Base-by-base conservation (phyloP, 305 asterid genomes). In the Lippia alba region DNA sequence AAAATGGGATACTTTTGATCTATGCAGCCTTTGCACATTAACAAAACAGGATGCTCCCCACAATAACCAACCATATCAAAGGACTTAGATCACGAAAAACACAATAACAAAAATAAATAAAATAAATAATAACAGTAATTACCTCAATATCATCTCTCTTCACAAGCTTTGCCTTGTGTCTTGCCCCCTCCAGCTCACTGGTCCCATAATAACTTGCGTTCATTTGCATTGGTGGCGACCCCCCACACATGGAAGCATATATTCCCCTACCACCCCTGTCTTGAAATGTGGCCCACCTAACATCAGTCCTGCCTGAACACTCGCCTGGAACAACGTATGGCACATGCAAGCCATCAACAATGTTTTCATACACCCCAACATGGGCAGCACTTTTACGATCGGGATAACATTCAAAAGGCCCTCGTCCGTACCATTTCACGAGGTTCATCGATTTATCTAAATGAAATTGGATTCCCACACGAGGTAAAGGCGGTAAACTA, bases 371-470 rank as follows among this genome's bases (percentile, higher is more conserved):
- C 17, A 80, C 67, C 60, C 90, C 82, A 51, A 87, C 79, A 67
- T 80, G 88, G 44, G 93, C 90, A 54, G 89, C 90, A 66, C 82
- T 72, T 80, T 85, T 83, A 14, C 93, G 81, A 74, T 87, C 93
- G 10, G 93, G 90, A 59, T 87, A 87, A 66, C 90, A 87, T 80
- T 87, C 93, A 56, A 85, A 87, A 32, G 90, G 93, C 8, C 93
- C 93, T 36, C 85, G 76, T 30, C 90, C 93, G 12, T 83, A 87
- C 90, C 90, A 87, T 71, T 67, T 76, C 16, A 87, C 74, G 72
- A 64, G 63, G 76, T 83, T 82, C 78, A 87, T 56, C 33, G 89
- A 80, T 67, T 79, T 85, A 59, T 82, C 89, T 70, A 87, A 56
- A 64, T 85, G 90, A 75, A 85, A 81, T 66, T 85, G 83, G 55